A percentile compares a stretch with the other conserved stretches of the same genome.
phyloP scores from a whole-genome alignment of 2,329 filamentous ascomycete genomes.

The Chaetomium sp. region DNA sequence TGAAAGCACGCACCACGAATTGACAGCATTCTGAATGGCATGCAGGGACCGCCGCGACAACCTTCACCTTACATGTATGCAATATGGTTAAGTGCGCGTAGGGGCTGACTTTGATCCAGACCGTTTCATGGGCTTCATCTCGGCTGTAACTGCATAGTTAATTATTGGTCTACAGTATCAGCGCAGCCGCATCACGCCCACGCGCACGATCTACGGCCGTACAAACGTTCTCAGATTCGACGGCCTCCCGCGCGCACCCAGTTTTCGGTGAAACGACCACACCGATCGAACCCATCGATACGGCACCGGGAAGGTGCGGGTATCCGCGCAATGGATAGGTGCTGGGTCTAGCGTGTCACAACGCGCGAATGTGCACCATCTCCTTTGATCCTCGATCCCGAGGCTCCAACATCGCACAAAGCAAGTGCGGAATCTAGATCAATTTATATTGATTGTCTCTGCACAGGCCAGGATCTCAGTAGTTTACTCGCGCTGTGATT shows the following conservation, averaged over 20 bases:
- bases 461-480: slow-evolving; percentile 14
- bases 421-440: slow-evolving; percentile 10
- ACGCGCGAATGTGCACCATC: not conserved
- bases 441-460: not conserved
- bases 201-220: slow-evolving; percentile 20
- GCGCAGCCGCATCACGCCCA: not conserved
- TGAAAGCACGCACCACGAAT: too few relatives aligned
- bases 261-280: slow-evolving; percentile 2
- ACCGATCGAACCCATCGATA: slow-evolving; percentile 15
- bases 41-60: too few relatives aligned
- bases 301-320: slow-evolving; percentile 14
- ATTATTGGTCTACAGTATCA: not conserved
- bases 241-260: slow-evolving; percentile 10
- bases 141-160: not conserved
- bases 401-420: slow-evolving; percentile 11
- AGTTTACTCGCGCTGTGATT: slow-evolving; percentile 13
- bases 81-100: too few relatives aligned
- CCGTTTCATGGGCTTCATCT: not conserved
- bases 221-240: slow-evolving; percentile 16
- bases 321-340: slow-evolving; percentile 3
- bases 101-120: too few relatives aligned
- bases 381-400: slow-evolving; percentile 3
- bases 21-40: too few relatives aligned
- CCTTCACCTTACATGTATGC: too few relatives aligned
- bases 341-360: not conserved